Evolutionary conservation across 176 grass and related monocot genomes (phyloP).

Genomic region (Chrysopogon serrulatus): DNA sequence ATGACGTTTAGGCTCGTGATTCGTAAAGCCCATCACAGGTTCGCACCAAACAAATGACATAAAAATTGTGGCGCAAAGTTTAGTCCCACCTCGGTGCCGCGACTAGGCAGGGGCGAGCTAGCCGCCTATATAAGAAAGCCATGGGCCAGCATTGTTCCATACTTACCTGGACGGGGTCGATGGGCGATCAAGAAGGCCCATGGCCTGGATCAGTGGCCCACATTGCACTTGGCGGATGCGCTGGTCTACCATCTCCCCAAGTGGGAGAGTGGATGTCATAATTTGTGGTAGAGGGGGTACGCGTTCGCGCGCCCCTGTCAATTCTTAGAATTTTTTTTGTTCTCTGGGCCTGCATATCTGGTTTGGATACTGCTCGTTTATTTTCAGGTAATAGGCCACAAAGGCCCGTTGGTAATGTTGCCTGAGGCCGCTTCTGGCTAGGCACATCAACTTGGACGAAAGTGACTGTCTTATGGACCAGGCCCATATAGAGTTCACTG

Average conservation of each 20-base stretch:
- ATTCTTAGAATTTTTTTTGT: too few relatives aligned
- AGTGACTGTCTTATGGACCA: neutral
- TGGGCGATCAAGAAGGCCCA: neutral
- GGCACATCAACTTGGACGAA: neutral
- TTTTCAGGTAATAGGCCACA: too few relatives aligned
- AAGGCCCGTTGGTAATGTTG: too few relatives aligned
- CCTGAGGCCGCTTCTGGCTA: neutral
- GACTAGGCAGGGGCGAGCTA: too few relatives aligned
- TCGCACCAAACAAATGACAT: too few relatives aligned
- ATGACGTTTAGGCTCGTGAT: neutral
- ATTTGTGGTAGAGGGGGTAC: constrained; percentile 47
- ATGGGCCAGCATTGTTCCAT: too few relatives aligned
- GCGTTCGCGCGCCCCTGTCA: constrained; percentile 49
- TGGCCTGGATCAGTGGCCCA: neutral
- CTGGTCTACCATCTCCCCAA: neutral
- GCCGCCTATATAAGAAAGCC: too few relatives aligned
- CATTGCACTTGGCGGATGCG: neutral
- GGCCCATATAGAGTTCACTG: too few relatives aligned
- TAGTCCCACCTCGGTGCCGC: too few relatives aligned
- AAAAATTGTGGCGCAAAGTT: too few relatives aligned
- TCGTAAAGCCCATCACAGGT: neutral
- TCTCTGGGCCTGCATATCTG: too few relatives aligned
- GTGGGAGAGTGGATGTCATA: constrained; percentile 38
- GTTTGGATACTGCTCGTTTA: too few relatives aligned
- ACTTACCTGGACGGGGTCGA: constrained; percentile 22